Percentiles rank a stretch among this genome's conserved stretches.
Conservation (phyloP, 306 rosid species). For the Oemleria cerasiformis region DNA sequence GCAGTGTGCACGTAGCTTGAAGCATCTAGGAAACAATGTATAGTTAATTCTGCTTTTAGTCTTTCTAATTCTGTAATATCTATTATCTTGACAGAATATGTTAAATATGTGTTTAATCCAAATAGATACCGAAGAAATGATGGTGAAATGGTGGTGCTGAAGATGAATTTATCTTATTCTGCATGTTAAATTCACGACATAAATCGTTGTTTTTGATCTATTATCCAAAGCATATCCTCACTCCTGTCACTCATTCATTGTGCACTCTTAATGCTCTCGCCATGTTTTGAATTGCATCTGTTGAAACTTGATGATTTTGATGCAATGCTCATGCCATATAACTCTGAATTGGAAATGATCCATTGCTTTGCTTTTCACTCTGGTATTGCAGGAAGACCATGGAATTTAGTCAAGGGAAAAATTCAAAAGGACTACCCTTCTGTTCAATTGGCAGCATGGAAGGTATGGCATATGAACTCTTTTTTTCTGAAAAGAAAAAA, state of each 20-base stretch:
- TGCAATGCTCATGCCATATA: not conserved
- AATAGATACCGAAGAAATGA: not conserved
- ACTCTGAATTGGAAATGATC: not conserved
- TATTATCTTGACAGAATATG: not conserved
- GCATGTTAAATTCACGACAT: not conserved
- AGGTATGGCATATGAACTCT: constrained; percentile 42
- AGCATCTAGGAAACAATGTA: not conserved
- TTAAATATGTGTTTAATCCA: not conserved
- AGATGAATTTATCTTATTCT: not conserved
- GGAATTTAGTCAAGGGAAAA: constrained; percentile 56
- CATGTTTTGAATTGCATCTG: not conserved
- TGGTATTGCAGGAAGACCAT: constrained; percentile 67
- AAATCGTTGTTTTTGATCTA: too few species aligned
- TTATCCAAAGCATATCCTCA: not conserved
- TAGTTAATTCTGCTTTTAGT: too few species aligned
- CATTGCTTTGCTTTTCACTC: not conserved
- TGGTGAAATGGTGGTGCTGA: not conserved
- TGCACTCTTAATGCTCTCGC: not conserved
- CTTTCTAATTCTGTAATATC: not conserved
- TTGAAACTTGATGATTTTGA: not conserved
- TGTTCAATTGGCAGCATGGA: constrained; percentile 87
- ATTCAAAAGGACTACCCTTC: constrained; percentile 69
- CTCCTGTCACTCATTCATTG: not conserved
- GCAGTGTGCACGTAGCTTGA: not conserved
- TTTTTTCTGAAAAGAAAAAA: not conserved